Evolutionary conservation across 306 rosid genomes (phyloP).

Genomic region (Prunus padus): DNA sequence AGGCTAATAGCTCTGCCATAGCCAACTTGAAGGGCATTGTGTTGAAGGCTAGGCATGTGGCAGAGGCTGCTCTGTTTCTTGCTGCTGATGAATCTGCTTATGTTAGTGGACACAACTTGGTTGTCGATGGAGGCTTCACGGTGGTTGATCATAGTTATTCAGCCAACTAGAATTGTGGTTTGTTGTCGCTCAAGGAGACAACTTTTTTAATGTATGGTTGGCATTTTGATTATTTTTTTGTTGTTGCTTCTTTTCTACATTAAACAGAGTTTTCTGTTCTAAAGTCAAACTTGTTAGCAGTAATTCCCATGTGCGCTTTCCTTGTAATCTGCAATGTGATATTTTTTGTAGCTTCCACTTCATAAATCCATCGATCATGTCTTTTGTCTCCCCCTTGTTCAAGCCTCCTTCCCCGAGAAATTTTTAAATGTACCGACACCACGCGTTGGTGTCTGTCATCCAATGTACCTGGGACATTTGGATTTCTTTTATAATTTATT

Average conservation of each 20-base stretch:
- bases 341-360: constrained; percentile 10
- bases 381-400: constrained; percentile 7
- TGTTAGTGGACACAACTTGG: constrained; percentile 79
- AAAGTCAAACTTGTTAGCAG: constrained; percentile 27
- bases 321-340: constrained; percentile 29
- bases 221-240: background rate
- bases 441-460: no score
- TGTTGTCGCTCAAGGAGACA: background rate
- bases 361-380: constrained; percentile 33
- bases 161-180: constrained; percentile 5
- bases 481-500: no score
- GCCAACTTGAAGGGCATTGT: constrained; percentile 73
- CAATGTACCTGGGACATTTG: no score
- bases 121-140: constrained; percentile 77
- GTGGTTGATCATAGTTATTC: constrained; percentile 41
- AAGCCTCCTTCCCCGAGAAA: background rate
- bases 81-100: constrained; percentile 74
- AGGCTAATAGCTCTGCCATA: constrained; percentile 31
- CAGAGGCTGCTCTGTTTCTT: constrained; percentile 82
- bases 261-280: constrained; percentile 1
- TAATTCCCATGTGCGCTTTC: constrained; percentile 36
- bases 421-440: no score
- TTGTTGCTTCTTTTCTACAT: background rate
- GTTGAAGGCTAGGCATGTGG: constrained; percentile 65
- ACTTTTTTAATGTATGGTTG: background rate